Evolutionary conservation across 306 rosid species (phyloP), one percentile per base, ranked within the genome.

Genomic region (Dicorynia guianensis): DNA sequence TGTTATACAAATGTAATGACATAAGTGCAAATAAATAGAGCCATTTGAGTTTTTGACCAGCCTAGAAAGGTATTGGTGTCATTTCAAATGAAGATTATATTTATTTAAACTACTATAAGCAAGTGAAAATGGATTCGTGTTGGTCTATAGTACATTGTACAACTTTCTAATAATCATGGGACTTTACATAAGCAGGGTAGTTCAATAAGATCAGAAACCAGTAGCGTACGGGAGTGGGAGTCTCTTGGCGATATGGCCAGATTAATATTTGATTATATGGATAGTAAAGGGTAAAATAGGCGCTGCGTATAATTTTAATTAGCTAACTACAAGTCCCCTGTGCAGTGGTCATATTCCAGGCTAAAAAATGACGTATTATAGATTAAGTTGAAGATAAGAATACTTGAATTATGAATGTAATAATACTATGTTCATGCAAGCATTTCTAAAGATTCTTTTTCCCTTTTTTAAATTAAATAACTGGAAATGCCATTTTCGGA

Each of bases 1-100:
- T 11, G 11, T 10, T 64, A 43, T 17, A n/a, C 30, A 64, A 71
- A 71, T 49, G 66, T 14, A 33, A 67, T 39, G 48, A 34, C 67
- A 74, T 47, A 39, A 60, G 20, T 34, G 66, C 15, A 80, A 43
- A 20, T 13, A 47, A 59, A 47, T 60, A 77, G 54, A 76, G 42
- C 30, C 62, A 62, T 61, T 25, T 40, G 40, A 12, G 35, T 25
- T 14, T 3, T 42, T 30, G 57, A 72, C n/a, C 67, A 72, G 34
- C 56, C 7, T 43, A 42, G 56, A 18, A 43, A 57, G 64, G 20
- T 40, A 25, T 2, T 35, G 13, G 25, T 18, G 7, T 19, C 65
- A 42, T 40, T n/a, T 43, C 55, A 40, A 46, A 38, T 40, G 25
- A 54, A 20, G 12, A 43, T 71, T 30, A 46, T 57, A 46, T 14